phyloP scores from a whole-genome alignment of 2,329 filamentous ascomycete species.

The Diaporthe velutina region DNA sequence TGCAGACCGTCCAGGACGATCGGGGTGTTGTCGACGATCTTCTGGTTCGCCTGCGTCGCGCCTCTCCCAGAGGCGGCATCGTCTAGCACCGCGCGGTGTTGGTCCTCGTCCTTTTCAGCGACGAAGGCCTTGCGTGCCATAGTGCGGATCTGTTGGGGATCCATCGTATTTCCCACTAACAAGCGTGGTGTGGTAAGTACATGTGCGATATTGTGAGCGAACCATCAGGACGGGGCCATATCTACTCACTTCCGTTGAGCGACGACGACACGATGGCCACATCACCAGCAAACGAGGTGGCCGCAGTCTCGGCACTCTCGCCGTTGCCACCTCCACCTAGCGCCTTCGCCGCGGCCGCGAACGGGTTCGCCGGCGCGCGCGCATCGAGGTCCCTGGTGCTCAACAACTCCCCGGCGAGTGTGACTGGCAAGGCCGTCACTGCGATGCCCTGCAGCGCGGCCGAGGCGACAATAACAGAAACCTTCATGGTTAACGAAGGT shows the following conservation, averaged over 20 bases:
- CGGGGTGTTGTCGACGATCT: slow-evolving; percentile 41
- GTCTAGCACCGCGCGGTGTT: slow-evolving; percentile 38
- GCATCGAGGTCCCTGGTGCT: background rate
- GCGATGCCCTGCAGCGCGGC: slow-evolving; percentile 19
- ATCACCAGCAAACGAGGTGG: slow-evolving; percentile 19
- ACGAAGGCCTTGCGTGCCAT: slow-evolving; percentile 31
- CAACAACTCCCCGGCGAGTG: background rate
- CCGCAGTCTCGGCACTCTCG: background rate
- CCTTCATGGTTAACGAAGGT: slow-evolving; percentile 16
- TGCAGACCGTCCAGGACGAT: slow-evolving; percentile 38
- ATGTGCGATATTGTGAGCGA: no score
- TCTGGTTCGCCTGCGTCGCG: slow-evolving; percentile 34
- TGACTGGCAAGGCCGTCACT: slow-evolving; percentile 20
- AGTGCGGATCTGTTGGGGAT: background rate
- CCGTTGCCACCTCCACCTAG: background rate
- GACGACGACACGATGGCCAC: slow-evolving; percentile 24
- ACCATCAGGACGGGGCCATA: rapidly evolving
- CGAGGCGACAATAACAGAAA: background rate
- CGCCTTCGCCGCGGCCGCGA: background rate
- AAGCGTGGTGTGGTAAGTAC: background rate
- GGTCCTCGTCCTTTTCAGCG: slow-evolving; percentile 40
- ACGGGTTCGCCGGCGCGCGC: background rate
- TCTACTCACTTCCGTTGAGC: slow-evolving; percentile 15
- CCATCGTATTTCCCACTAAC: slow-evolving; percentile 1
- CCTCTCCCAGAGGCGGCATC: slow-evolving; percentile 38